Evolutionary conservation across 2,329 filamentous ascomycete genomes (phyloP), one percentile per base, ranked within the genome.

Genomic region (Pseudogymnoascus sp.): DNA sequence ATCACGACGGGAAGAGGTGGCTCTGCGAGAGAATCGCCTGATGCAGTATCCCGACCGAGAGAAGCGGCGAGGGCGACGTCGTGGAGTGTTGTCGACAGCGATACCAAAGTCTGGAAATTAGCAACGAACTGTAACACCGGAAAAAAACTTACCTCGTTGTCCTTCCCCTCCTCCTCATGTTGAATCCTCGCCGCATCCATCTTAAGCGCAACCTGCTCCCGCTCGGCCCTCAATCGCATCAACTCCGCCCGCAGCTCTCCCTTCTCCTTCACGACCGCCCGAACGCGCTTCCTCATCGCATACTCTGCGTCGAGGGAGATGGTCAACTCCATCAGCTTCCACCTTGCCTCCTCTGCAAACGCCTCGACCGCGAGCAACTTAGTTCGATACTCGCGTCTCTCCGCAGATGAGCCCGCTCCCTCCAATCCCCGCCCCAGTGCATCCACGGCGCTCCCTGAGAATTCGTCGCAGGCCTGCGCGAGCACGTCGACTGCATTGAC

Each of bases 401-500:
- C 76, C 7, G 59, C 59, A 12, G 59, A 16, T 8, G 34, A 26
- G 10, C 26, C 36, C 5, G 79, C 77, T 1, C 77, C 78, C 3
- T 68, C 71, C 0, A 72, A 73, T 8, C 77, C 74, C 34, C 81
- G 77, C 47, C 79, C 75, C 1, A 86, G 71, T 59, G 79, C 79
- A 1, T 75, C 74, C 34, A 86, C 71, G 12, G 77, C 80, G 2
- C 77, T 74, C n/a, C 77, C 78, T 18, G 86, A 76, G 34, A 86
- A 78, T 69, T 88, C 85, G 36, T 85, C 80, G 69, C 83, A 87
- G 12, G 87, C 78, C 66, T 86, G 81, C 5, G 81, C 77, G 39
- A 88, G 76, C 1, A 88, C 85, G 67, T 88, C 86, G 2, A 88
- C 77, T 0, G 82, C 78, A 59, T 84, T 88, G 67, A 87, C 84